Evolutionary conservation across 768 basidiomycete genomes (phyloP), one percentile per base, ranked within the genome.

Genomic region (Suillus spraguei): DNA sequence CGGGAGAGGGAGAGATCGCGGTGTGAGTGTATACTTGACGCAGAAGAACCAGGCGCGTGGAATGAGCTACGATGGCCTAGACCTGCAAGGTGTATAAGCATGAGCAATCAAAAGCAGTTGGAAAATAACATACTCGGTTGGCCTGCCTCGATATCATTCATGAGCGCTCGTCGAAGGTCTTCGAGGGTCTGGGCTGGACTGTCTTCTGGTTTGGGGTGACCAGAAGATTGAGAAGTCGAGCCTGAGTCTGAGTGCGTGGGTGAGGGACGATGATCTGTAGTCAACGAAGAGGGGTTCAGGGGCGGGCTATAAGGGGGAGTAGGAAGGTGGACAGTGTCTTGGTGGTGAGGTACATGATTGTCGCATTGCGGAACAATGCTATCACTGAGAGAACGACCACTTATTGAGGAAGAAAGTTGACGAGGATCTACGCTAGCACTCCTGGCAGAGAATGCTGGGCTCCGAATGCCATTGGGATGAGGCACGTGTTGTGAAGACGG

Each of bases 221-320:
- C 14, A 8, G 59, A 38, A 28, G 24, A 20, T 28, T 58, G 56
- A 58, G 56, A 28, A 42, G 28, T 20, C 11, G 28, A 41, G 11
- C 17, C 28, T 24, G 56, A 58, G 28, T 42, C 17, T 1, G 56
- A 41, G 28, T 58, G 24, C 20, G 39, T 10, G 17, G 54, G 52
- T 8, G 54, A 36, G 32, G 60, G 52, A 10, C 55, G 56, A 28
- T 60, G 35, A 24, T 60, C 60, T 33, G 17, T 9, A 58, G 20
- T 24, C 16, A 28, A 32, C 17, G 56, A 42, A 39, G 39, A 24
- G 10, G 24, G 17, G 28, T 20, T 32, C 33, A 68, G 65, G 13
- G 71, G 66, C 5, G 76, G 76, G 9, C 74, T 70, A 63, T 75
- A 72, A 16, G 76, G 74, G 5, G 77, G 75, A 22, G 72, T 66